These are phyloP conservation scores for Scedosporium aurantiacum DNA, from an alignment of 2,329 filamentous ascomycete genomes.

Conservation along the genomic window DNA sequence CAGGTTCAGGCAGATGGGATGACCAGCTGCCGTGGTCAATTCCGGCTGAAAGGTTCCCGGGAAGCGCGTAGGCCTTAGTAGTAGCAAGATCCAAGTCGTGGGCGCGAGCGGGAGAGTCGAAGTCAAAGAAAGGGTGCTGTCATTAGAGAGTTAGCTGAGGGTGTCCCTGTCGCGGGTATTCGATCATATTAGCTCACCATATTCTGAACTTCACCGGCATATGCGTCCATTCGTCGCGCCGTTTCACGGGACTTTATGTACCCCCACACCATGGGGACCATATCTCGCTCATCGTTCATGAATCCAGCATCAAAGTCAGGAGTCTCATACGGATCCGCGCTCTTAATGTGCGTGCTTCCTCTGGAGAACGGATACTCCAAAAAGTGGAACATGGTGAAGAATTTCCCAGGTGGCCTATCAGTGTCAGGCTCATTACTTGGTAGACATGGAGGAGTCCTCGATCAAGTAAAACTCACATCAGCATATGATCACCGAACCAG, in stretches of 20 bases:
- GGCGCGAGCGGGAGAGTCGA: constrained; percentile 57
- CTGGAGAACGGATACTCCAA: constrained; percentile 67
- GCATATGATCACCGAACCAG: constrained; percentile 50
- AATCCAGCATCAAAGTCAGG: constrained; percentile 74
- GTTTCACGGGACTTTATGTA: constrained; percentile 78
- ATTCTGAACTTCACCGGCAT: constrained; percentile 59
- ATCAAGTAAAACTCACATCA: constrained; percentile 30
- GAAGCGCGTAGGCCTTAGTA: constrained; percentile 64
- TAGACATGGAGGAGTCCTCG: constrained; percentile 12
- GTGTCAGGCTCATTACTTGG: constrained; percentile 27
- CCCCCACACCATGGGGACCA: constrained; percentile 76
- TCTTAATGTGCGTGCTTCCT: constrained; percentile 59
- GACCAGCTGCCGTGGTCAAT: constrained; percentile 68
- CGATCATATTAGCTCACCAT: constrained; percentile 26
- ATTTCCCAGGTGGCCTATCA: constrained; percentile 60
- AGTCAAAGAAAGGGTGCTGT: constrained; percentile 60
- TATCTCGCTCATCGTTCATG: constrained; percentile 77
- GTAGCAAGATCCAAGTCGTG: constrained; percentile 65
- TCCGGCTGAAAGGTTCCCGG: constrained; percentile 58
- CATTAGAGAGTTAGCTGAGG: constrained; percentile 12
- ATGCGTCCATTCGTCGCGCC: constrained; percentile 65
- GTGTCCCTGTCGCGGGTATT: too few relatives aligned
- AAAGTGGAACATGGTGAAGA: constrained; percentile 80
- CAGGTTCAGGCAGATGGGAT: constrained; percentile 41
- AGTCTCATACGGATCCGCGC: constrained; percentile 59